These are phyloP conservation scores for Deakozyma indianensis DNA, from an alignment of 805 yeast genomes.

Conservation along the genomic window DNA sequence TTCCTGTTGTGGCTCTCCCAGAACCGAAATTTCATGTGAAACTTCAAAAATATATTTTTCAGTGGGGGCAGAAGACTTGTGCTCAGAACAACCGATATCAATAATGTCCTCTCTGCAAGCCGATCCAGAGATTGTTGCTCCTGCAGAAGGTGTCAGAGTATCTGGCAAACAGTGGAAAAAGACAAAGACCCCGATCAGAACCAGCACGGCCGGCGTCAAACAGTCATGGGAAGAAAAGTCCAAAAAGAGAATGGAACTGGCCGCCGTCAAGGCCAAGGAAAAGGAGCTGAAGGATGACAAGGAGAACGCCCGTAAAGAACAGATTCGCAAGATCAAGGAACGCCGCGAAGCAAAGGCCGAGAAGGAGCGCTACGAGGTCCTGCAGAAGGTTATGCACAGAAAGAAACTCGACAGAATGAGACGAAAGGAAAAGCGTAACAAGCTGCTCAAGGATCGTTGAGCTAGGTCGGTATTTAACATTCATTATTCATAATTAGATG, in stretches of 20 bases:
- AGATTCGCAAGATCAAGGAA: conserved; percentile 33
- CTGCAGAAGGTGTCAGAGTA: no score
- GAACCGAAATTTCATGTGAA: no score
- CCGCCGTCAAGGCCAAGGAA: conserved; percentile 53
- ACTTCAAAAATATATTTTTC: no score
- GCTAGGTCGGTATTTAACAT: not conserved
- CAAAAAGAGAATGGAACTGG: conserved; percentile 49
- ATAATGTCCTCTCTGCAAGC: no score
- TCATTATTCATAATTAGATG: not conserved
- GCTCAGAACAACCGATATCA: no score
- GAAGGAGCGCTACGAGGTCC: conserved; percentile 68
- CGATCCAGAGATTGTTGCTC: no score
- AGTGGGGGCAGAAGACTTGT: no score
- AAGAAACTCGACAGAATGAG: conserved; percentile 84
- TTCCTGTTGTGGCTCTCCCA: no score
- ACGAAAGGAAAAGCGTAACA: conserved; percentile 89
- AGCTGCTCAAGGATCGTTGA: conserved; percentile 77
- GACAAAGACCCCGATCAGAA: not conserved
- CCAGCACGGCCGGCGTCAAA: not conserved
- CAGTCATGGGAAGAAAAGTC: conserved; percentile 49
- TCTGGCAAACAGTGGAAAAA: not conserved
- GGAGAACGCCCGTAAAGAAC: conserved; percentile 38
- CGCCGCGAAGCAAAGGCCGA: conserved; percentile 75
- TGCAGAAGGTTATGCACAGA: conserved; percentile 80
- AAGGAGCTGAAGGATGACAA: conserved; percentile 70